phyloP scores from a whole-genome alignment of 257 asterid species.

The Verbena officinalis region DNA sequence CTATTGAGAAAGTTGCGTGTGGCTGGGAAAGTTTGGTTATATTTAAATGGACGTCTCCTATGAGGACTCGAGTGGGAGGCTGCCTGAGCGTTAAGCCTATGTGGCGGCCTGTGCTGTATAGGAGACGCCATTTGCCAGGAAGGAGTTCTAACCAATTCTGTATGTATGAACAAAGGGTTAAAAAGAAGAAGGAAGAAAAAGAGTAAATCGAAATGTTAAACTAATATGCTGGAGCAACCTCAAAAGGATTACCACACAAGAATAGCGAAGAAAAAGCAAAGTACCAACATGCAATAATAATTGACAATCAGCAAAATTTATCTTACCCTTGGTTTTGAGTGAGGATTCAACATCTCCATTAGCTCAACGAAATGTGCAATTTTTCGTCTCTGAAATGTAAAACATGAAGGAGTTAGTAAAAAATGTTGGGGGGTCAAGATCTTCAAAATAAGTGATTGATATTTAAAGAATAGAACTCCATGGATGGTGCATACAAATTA shows the following conservation, averaged over 20 bases:
- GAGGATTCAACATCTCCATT: conserved; percentile 91
- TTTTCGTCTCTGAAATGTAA: conserved; percentile 65
- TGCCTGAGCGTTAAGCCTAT: conserved; percentile 88
- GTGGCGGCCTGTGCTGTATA: conserved; percentile 87
- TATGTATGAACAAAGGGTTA: not conserved
- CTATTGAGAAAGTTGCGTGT: conserved; percentile 56
- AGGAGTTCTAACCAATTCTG: conserved; percentile 82
- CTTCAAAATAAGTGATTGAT: not conserved
- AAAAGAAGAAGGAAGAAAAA: not conserved
- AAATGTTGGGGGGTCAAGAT: not conserved
- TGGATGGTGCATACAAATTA: not conserved
- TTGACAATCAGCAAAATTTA: not conserved
- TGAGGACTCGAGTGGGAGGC: conserved; percentile 67
- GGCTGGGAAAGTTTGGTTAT: conserved; percentile 58
- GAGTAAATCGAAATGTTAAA: too few species aligned
- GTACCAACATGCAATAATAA: not conserved
- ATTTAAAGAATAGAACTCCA: conserved; percentile 10
- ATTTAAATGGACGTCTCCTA: conserved; percentile 66
- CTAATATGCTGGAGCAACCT: too few species aligned
- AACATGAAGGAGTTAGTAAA: conserved; percentile 10
- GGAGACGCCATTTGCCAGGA: conserved; percentile 96
- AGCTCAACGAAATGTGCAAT: conserved; percentile 85
- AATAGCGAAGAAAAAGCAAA: not conserved
- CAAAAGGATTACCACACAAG: too few species aligned
- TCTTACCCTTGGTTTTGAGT: conserved; percentile 81